Conservation (phyloP, 495 filamentous ascomycete genomes). For the Daldinia decipiens region DNA sequence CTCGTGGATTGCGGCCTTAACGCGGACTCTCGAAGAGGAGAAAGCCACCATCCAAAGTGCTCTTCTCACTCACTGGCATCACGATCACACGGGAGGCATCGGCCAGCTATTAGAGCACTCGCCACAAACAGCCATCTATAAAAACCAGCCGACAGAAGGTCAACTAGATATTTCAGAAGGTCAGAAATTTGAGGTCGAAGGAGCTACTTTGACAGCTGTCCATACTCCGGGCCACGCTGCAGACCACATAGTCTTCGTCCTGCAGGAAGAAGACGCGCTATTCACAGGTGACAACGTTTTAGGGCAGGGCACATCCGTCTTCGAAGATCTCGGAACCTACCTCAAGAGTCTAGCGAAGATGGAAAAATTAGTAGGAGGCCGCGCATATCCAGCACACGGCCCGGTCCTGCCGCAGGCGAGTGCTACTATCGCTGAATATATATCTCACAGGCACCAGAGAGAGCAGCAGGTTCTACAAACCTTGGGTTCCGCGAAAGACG, state of each 20-base stretch:
- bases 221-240: conserved; percentile 86
- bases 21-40: conserved; percentile 70
- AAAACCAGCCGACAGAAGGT: conserved; percentile 58
- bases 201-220: conserved; percentile 77
- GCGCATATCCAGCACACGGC: conserved; percentile 92
- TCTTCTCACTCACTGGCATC: conserved; percentile 91
- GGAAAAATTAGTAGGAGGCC: conserved; percentile 68
- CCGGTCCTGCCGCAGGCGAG: conserved; percentile 73
- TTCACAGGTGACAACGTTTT: conserved; percentile 97
- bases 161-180: conserved; percentile 72
- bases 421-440: conserved; percentile 79
- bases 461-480: conserved; percentile 84
- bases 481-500: conserved; percentile 57
- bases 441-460: conserved; percentile 78
- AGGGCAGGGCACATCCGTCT: conserved; percentile 92
- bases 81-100: conserved; percentile 83
- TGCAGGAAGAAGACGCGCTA: conserved; percentile 82
- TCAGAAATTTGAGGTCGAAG: conserved; percentile 77
- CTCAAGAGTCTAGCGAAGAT: conserved; percentile 78
- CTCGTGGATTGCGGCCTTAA: conserved; percentile 68
- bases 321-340: conserved; percentile 82
- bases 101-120: conserved; percentile 69
- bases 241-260: conserved; percentile 82
- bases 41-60: conserved; percentile 69
- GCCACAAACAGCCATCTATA: conserved; percentile 66